Percentiles rank a stretch among this genome's conserved stretches.
Evolutionary conservation across 2,329 filamentous ascomycete genomes (phyloP).

Genomic region (Nigrospora oryzae): DNA sequence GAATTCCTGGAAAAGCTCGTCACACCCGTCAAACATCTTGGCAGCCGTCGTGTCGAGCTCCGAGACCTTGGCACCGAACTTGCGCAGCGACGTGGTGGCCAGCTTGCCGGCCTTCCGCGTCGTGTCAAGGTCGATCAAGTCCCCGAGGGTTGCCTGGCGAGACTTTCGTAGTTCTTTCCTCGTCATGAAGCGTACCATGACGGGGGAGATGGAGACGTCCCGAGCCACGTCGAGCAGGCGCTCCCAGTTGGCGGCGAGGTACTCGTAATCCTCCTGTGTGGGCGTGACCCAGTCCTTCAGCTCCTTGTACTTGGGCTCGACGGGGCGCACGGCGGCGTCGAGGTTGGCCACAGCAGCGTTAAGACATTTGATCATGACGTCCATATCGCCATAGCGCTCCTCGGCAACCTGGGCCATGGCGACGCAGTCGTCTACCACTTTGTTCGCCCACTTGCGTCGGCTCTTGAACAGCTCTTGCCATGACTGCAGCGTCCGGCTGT

Average conservation of each 20-base stretch:
- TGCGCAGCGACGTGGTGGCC: conserved; percentile 47
- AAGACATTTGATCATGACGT: conserved; percentile 70
- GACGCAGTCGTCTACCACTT: conserved; percentile 60
- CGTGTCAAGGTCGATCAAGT: conserved; percentile 68
- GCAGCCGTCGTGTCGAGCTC: conserved; percentile 53
- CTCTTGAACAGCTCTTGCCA: conserved; percentile 84
- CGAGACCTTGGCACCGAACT: conserved; percentile 50
- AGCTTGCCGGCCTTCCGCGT: conserved; percentile 64
- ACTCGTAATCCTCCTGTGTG: conserved; percentile 58
- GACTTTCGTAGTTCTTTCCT: conserved; percentile 33
- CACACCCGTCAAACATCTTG: conserved; percentile 53
- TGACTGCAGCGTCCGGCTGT: conserved; percentile 72
- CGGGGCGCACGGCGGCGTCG: conserved; percentile 61
- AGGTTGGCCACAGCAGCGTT: conserved; percentile 82
- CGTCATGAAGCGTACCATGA: conserved; percentile 61
- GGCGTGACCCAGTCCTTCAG: conserved; percentile 63
- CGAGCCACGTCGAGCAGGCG: conserved; percentile 56
- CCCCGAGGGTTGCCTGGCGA: conserved; percentile 54
- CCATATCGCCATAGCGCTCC: conserved; percentile 63
- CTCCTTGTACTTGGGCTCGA: conserved; percentile 65
- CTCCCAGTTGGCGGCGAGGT: conserved; percentile 59
- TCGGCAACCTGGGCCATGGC: conserved; percentile 54
- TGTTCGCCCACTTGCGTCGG: conserved; percentile 71
- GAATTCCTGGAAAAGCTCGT: conserved; percentile 54
- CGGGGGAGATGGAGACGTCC: conserved; percentile 53